Conservation (phyloP, 75 land plant genomes). For the Pinus albicaulis region DNA sequence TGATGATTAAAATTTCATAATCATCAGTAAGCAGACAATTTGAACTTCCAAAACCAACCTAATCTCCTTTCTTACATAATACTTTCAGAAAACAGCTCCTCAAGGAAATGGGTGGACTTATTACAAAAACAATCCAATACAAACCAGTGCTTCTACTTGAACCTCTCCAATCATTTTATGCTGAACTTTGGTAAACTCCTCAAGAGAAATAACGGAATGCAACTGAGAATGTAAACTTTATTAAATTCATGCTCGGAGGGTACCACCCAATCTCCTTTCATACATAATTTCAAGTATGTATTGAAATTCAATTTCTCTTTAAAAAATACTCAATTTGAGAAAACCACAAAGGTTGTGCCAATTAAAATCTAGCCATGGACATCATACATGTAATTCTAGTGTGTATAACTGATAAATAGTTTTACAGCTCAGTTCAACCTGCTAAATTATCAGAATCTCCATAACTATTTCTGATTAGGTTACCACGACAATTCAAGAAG, state of each 20-base stretch:
- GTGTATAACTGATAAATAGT: not conserved
- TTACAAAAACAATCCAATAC: not conserved
- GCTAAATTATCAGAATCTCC: not conserved
- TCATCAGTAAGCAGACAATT: too few species aligned
- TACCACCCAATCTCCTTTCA: not conserved
- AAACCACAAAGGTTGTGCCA: not conserved
- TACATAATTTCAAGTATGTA: not conserved
- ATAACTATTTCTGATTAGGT: not conserved
- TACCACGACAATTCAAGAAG: not conserved
- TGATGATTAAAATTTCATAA: too few species aligned
- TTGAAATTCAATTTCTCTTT: not conserved
- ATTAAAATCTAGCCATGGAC: not conserved
- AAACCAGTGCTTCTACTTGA: not conserved
- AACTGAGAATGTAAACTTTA: not conserved
- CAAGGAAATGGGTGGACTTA: not conserved
- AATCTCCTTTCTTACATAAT: too few species aligned
- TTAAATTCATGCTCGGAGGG: not conserved
- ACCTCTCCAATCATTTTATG: not conserved
- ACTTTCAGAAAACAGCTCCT: too few species aligned
- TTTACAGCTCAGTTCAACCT: not conserved
- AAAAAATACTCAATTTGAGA: not conserved
- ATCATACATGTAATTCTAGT: not conserved
- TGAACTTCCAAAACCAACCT: too few species aligned
- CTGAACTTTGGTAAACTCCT: not conserved
- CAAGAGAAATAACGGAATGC: not conserved